Base-by-base conservation (phyloP, 1,284 basidiomycete species). In the Ustilago nuda region DNA sequence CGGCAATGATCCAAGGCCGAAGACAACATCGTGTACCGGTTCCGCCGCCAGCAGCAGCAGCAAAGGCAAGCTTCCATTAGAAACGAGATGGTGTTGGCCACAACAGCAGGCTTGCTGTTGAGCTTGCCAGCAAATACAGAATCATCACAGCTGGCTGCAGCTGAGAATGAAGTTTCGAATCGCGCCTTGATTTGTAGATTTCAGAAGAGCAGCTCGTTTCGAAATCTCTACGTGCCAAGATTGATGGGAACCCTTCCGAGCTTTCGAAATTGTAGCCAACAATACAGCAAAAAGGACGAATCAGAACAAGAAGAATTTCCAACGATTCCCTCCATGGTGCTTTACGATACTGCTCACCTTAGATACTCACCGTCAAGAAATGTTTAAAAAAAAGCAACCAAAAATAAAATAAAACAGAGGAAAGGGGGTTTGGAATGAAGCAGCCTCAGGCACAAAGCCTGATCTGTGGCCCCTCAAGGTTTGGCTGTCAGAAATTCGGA, bases 71-170 rank as follows among this genome's bases (percentile, higher is more conserved):
- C 48, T 50, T 50, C 48, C 48, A 30, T 30, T 27, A 37, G 37
- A 55, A 55, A 23, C 35, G 23, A 55, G 23, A 55, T 50, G 48
- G 48, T 50, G 48, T 50, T 50, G 48, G 30, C n/a, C 11, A 17
- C 37, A 11, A 17, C 37, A 39, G 37, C 37, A 39, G 9, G 9
- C 37, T 11, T 39, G 4, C 4, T 39, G 37, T 11, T 6, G 27
- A 17, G 4, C 27, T 7, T 53, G 51, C 51, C 51, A 53, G 51
- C 51, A 53, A 19, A 53, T 8, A 33, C 4, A 32, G 27, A 32
- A 27, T 3, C 23, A 27, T 27, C 23, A 27, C 23, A n/a, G 45
- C 8, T 48, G 37, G 45, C 45, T 53, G 35, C 51, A 35, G 9
- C 51, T 53, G 51, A 53, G 35, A 37, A 33, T 36, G 51, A 53